Conservation (phyloP, 2,329 filamentous ascomycete genomes). For the Eurotiales sp. region DNA sequence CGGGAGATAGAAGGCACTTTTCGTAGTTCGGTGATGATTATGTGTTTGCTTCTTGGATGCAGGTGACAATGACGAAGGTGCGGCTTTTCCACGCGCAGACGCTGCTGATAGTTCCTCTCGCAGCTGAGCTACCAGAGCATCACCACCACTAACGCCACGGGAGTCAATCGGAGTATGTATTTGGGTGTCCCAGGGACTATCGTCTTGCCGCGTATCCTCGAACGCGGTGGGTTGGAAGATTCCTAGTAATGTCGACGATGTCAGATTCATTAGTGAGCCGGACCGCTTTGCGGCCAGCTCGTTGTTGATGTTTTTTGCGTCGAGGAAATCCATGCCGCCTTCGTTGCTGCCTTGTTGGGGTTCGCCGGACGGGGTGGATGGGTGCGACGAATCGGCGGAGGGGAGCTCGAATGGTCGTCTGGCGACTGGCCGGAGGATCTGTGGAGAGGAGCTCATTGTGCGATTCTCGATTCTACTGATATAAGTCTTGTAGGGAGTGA, state of each 20-base stretch:
- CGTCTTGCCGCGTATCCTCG: constrained; percentile 53
- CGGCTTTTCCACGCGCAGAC: too few relatives aligned
- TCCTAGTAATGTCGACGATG: constrained; percentile 81
- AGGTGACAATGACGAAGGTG: too few relatives aligned
- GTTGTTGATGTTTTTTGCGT: constrained; percentile 31
- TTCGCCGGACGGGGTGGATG: constrained; percentile 39
- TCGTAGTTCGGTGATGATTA: too few relatives aligned
- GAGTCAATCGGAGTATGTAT: constrained; percentile 46
- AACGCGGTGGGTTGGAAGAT: constrained; percentile 74
- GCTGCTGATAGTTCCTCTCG: not conserved
- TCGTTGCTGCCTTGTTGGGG: constrained; percentile 25
- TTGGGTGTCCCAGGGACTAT: constrained; percentile 75
- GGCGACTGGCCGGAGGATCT: constrained; percentile 65
- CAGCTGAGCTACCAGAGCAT: constrained; percentile 15
- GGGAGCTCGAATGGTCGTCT: constrained; percentile 65
- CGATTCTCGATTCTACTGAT: too few relatives aligned
- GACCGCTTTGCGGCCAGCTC: constrained; percentile 57
- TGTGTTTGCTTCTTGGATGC: constrained; percentile 27
- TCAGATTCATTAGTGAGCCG: constrained; percentile 79
- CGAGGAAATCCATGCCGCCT: constrained; percentile 28
- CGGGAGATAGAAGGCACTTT: constrained; percentile 47
- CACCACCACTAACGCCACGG: too few relatives aligned
- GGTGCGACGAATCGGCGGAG: constrained; percentile 41
- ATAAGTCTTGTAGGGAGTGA: too few relatives aligned
- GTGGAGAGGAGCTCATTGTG: constrained; percentile 41